These are phyloP conservation scores for Decorospora gaudefroyi DNA, from an alignment of 2,329 filamentous ascomycete genomes.

Conservation along the genomic window DNA sequence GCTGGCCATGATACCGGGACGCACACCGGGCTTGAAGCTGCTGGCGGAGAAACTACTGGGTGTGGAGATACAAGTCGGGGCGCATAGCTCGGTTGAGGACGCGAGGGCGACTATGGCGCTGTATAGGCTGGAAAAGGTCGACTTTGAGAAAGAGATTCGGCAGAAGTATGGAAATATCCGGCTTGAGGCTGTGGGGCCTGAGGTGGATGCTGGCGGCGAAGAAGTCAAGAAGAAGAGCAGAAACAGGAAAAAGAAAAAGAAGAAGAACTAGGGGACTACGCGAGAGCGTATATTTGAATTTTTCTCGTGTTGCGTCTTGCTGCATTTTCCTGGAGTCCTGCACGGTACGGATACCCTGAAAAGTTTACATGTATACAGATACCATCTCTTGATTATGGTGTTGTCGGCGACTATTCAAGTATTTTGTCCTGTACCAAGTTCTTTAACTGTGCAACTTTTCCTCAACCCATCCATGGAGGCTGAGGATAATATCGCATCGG, in stretches of 20 bases:
- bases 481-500: no score
- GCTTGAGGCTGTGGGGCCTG: conserved; percentile 26
- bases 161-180: conserved; percentile 59
- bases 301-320: conserved; percentile 2
- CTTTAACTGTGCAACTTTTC: no score
- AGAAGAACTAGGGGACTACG: conserved; percentile 25
- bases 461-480: no score
- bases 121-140: conserved; percentile 79
- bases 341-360: conserved; percentile 25
- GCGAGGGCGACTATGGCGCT: conserved; percentile 88
- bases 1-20: conserved; percentile 61
- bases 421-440: no score
- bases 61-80: conserved; percentile 62
- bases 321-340: conserved; percentile 26
- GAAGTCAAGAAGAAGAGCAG: conserved; percentile 39
- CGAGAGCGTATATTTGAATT: background rate
- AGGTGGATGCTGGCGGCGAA: conserved; percentile 29
- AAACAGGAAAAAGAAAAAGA: conserved; percentile 49
- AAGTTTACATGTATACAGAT: conserved; percentile 8
- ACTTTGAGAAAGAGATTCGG: conserved; percentile 80
- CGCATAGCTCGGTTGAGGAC: conserved; percentile 71
- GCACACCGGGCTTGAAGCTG: conserved; percentile 69
- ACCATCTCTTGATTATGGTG: background rate
- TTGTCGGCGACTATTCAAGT: background rate
- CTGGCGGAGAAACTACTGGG: conserved; percentile 62